Percentiles rank a stretch among this genome's conserved stretches.
phyloP scores from a whole-genome alignment of 768 basidiomycete species.

The Suillus variegatus region DNA sequence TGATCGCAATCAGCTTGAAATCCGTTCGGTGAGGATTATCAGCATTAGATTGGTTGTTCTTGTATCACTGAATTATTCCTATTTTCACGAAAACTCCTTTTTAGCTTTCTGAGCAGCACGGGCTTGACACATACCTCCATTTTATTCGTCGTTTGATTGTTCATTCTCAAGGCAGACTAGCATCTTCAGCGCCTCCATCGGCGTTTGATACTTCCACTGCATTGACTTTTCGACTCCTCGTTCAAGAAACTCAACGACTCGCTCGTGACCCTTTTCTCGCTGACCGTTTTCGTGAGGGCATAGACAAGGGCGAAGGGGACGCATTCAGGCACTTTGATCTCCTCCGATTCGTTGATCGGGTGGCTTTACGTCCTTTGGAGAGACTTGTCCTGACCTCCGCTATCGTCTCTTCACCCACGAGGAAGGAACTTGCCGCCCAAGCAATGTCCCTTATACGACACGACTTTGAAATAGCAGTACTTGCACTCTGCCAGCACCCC shows the following conservation, averaged over 20 bases:
- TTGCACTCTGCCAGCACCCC: slow-evolving; percentile 76
- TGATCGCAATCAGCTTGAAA: slow-evolving; percentile 90
- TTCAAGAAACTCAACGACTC: slow-evolving; percentile 86
- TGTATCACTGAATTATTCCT: slow-evolving; percentile 15
- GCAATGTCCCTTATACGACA: slow-evolving; percentile 69
- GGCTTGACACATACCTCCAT: slow-evolving; percentile 95
- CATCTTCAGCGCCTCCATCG: slow-evolving; percentile 58
- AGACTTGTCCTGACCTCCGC: slow-evolving; percentile 75
- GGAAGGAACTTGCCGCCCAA: slow-evolving; percentile 57
- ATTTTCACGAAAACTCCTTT: slow-evolving; percentile 16
- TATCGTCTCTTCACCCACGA: slow-evolving; percentile 62
- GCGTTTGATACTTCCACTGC: slow-evolving; percentile 75
- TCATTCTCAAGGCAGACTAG: slow-evolving; percentile 75
- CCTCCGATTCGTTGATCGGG: slow-evolving; percentile 76
- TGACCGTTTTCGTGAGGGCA: slow-evolving; percentile 86
- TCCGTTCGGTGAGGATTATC: slow-evolving; percentile 76
- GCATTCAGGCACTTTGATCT: slow-evolving; percentile 84
- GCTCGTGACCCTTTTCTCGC: slow-evolving; percentile 89
- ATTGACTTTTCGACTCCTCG: slow-evolving; percentile 80
- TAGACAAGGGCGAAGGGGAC: slow-evolving; percentile 87
- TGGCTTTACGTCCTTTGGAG: slow-evolving; percentile 80
- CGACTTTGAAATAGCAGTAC: slow-evolving; percentile 78
- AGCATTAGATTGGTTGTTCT: slow-evolving; percentile 13
- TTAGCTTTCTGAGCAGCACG: slow-evolving; percentile 96
- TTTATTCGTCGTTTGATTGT: slow-evolving; percentile 96